These are phyloP conservation scores for Narthecium ossifragum DNA, from an alignment of 106 monocot genomes.

Conservation along the genomic window DNA sequence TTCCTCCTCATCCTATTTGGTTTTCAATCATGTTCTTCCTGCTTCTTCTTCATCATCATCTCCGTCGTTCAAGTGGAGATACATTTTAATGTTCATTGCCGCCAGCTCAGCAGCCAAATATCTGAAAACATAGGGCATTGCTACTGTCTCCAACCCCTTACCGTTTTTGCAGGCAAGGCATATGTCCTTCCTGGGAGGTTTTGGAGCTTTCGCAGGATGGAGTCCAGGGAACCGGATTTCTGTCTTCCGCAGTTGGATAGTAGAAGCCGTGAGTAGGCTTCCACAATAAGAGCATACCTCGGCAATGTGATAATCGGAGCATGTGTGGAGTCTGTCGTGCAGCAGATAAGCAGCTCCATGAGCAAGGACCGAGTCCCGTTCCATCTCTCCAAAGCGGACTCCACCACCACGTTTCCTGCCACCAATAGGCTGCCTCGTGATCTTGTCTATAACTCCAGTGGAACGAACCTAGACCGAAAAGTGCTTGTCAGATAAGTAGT, in stretches of 20 bases:
- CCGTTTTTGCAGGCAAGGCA: slow-evolving; percentile 68
- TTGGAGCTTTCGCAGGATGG: slow-evolving; percentile 37
- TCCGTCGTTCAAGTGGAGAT: slow-evolving; percentile 58
- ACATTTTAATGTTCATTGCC: slow-evolving; percentile 89
- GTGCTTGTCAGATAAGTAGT: too few relatives aligned
- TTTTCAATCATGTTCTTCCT: too few relatives aligned
- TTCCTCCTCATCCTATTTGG: too few relatives aligned
- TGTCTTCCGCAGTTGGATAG: slow-evolving; percentile 45
- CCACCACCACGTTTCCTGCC: slow-evolving; percentile 96
- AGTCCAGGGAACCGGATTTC: slow-evolving; percentile 38
- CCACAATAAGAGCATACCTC: slow-evolving; percentile 87
- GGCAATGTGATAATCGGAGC: slow-evolving; percentile 94
- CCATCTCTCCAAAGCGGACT: slow-evolving; percentile 99
- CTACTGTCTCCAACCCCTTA: slow-evolving; percentile 93
- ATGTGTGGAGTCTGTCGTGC: slow-evolving; percentile 87
- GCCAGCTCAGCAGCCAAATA: slow-evolving; percentile 83
- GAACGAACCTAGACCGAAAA: slow-evolving; percentile 62
- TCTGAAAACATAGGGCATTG: slow-evolving; percentile 94
- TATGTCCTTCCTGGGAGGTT: slow-evolving; percentile 28
- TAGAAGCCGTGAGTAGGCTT: slow-evolving; percentile 66
- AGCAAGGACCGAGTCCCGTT: slow-evolving; percentile 87
- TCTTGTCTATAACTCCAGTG: slow-evolving; percentile 67
- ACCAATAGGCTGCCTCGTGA: slow-evolving; percentile 82
- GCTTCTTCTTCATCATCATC: too few relatives aligned
- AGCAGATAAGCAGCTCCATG: slow-evolving; percentile 89